Percentiles rank a stretch among this genome's conserved stretches.
phyloP scores from a whole-genome alignment of 345 rosid species.

The Punica granatum region DNA sequence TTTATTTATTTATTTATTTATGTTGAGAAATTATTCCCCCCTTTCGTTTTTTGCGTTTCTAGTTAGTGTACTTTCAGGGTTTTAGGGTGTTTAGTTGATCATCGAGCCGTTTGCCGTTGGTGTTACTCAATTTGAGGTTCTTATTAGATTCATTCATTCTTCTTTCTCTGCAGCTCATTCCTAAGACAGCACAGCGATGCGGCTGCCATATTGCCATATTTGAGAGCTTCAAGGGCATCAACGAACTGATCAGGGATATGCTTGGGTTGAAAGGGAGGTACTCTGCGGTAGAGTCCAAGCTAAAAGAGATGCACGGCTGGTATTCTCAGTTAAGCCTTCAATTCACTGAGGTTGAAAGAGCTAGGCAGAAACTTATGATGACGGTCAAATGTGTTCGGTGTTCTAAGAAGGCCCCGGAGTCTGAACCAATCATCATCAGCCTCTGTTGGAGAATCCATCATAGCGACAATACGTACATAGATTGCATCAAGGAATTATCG shows the following conservation, averaged over 20 bases:
- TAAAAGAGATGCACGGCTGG: slow-evolving; percentile 87
- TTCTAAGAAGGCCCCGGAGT: slow-evolving; percentile 41
- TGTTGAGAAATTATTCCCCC: too few species aligned
- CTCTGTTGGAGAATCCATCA: slow-evolving; percentile 33
- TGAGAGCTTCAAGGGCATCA: slow-evolving; percentile 89
- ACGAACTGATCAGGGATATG: slow-evolving; percentile 77
- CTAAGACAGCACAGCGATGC: slow-evolving; percentile 73
- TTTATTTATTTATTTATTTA: too few species aligned
- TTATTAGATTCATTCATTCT: too few species aligned
- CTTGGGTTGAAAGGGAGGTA: slow-evolving; percentile 68
- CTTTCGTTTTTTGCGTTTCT: too few species aligned
- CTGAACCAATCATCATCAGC: slow-evolving; percentile 44
- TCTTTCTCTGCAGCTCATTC: slow-evolving; percentile 59
- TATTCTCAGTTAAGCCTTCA: slow-evolving; percentile 93
- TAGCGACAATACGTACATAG: slow-evolving; percentile 9
- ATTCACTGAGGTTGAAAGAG: slow-evolving; percentile 97
- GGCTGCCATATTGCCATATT: slow-evolving; percentile 83
- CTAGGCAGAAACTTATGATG: slow-evolving; percentile 95
- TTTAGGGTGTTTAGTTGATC: too few species aligned
- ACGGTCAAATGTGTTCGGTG: slow-evolving; percentile 80
- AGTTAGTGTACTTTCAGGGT: too few species aligned
- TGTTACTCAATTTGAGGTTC: too few species aligned
- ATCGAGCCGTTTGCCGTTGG: too few species aligned
- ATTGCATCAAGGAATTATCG: not conserved
- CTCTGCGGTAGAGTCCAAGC: slow-evolving; percentile 57